A percentile compares a stretch with the other conserved stretches of the same genome.
Evolutionary conservation across 352 stramenopile genomes (phyloP).

Genomic region (Globisporangium barbulae): DNA sequence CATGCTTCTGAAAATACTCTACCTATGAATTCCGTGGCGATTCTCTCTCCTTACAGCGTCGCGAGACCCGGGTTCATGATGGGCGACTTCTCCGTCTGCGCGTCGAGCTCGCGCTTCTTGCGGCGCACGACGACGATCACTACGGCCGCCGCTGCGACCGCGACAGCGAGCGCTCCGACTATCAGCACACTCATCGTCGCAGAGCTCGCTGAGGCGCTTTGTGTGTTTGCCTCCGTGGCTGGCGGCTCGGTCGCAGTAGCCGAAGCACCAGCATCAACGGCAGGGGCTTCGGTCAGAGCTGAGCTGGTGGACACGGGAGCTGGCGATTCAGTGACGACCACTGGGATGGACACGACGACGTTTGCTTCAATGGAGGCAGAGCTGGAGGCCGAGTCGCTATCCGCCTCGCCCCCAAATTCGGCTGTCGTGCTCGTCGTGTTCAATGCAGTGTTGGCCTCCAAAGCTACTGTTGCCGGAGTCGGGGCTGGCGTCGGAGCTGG

Average conservation of each 20-base stretch:
- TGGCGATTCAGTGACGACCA: background rate
- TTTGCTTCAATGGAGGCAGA: background rate
- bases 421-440: conserved; percentile 1
- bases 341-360: background rate
- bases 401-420: conserved; percentile 3
- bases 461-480: conserved; percentile 1
- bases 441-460: background rate
- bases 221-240: conserved; percentile 7
- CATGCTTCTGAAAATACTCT: background rate
- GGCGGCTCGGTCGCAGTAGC: background rate
- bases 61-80: conserved; percentile 17
- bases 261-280: background rate
- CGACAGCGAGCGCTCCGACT: conserved; percentile 16
- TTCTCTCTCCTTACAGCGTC: conserved; percentile 16
- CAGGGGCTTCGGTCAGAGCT: background rate
- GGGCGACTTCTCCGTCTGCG: conserved; percentile 26
- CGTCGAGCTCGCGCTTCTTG: conserved; percentile 31
- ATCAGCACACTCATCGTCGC: conserved; percentile 12
- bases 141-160: conserved; percentile 14
- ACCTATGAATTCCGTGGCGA: background rate
- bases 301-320: background rate
- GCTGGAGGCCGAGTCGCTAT: background rate
- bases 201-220: background rate
- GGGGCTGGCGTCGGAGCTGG: conserved; percentile 3
- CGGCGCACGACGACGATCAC: conserved; percentile 30